A percentile compares a stretch with the other conserved stretches of the same genome.
Evolutionary conservation across 1,139 yeast genomes (phyloP).

Genomic region (Lodderomyces parapsilosis): DNA sequence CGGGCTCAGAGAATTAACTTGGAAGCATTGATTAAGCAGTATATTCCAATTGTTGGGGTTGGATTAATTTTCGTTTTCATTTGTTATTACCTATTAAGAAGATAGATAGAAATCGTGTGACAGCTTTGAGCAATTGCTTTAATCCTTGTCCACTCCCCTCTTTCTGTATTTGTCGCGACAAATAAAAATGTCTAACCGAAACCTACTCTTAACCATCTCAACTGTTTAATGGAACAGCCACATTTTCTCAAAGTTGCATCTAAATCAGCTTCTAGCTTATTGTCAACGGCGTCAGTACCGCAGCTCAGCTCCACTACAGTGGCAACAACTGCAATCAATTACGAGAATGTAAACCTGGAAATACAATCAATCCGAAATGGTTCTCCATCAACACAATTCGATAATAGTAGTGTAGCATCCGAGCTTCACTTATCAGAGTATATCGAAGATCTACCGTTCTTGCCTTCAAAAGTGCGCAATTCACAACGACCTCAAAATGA

Average conservation of each 20-base stretch:
- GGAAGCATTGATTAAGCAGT: slow-evolving; percentile 84
- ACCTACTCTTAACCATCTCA: background rate
- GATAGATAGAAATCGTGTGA: no score
- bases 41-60: slow-evolving; percentile 78
- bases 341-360: slow-evolving; percentile 13
- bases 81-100: slow-evolving; percentile 76
- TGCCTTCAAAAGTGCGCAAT: slow-evolving; percentile 2
- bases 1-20: slow-evolving; percentile 90
- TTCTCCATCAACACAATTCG: slow-evolving; percentile 9
- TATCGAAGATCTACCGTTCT: slow-evolving; percentile 7
- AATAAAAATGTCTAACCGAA: background rate
- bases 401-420: slow-evolving; percentile 8
- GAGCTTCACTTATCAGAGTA: slow-evolving; percentile 9
- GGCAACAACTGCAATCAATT: slow-evolving; percentile 13
- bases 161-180: slow-evolving; percentile 1
- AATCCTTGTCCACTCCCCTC: no score
- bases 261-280: slow-evolving; percentile 6
- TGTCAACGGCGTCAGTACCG: slow-evolving; percentile 1
- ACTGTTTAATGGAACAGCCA: slow-evolving; percentile 5
- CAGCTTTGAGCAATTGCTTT: no score
- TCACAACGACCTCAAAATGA: background rate
- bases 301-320: slow-evolving; percentile 4
- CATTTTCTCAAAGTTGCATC: slow-evolving; percentile 5
- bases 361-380: slow-evolving; percentile 8
- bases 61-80: slow-evolving; percentile 73